These are phyloP conservation scores for Saccharomycopsis fermentans DNA, from an alignment of 805 yeast genomes.

Conservation along the genomic window DNA sequence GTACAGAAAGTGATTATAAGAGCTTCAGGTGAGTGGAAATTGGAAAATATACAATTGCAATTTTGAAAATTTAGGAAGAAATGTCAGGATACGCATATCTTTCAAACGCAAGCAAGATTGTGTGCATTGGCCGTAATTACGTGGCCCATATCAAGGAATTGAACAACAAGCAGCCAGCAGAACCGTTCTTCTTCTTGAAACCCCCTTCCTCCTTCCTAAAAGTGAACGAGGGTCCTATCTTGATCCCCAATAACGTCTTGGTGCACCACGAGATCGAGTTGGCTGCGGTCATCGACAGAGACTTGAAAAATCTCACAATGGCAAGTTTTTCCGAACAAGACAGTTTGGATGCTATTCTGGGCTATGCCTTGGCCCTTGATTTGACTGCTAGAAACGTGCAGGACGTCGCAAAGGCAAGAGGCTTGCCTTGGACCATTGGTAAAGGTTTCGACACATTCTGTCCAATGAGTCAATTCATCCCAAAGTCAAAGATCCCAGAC, in stretches of 20 bases:
- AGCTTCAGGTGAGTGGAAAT: too few species aligned
- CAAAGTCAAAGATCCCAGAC: slow-evolving; percentile 54
- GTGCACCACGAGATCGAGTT: slow-evolving; percentile 93
- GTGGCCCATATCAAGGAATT: slow-evolving; percentile 93
- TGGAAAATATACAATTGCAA: too few species aligned
- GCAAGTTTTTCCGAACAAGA: slow-evolving; percentile 47
- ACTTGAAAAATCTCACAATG: slow-evolving; percentile 46
- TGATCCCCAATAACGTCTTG: slow-evolving; percentile 68
- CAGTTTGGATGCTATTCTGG: slow-evolving; percentile 70
- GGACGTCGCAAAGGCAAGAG: slow-evolving; percentile 86
- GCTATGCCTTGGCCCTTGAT: slow-evolving; percentile 85
- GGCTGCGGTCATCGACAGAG: slow-evolving; percentile 63
- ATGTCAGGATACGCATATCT: slow-evolving; percentile 30
- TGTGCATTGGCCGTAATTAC: slow-evolving; percentile 94
- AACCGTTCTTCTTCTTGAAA: slow-evolving; percentile 88
- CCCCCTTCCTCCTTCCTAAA: slow-evolving; percentile 65
- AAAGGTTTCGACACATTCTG: slow-evolving; percentile 95
- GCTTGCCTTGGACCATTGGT: slow-evolving; percentile 93
- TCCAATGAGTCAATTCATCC: slow-evolving; percentile 71
- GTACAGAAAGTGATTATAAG: too few species aligned
- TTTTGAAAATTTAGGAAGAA: too few species aligned
- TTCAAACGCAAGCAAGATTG: slow-evolving; percentile 60
- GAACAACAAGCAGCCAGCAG: slow-evolving; percentile 68
- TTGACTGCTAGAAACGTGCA: slow-evolving; percentile 95
- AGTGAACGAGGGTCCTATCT: slow-evolving; percentile 42